Percentiles rank a stretch among this genome's conserved stretches.
phyloP scores from a whole-genome alignment of 2,329 filamentous ascomycete species.

The Alternaria gansuensis region DNA sequence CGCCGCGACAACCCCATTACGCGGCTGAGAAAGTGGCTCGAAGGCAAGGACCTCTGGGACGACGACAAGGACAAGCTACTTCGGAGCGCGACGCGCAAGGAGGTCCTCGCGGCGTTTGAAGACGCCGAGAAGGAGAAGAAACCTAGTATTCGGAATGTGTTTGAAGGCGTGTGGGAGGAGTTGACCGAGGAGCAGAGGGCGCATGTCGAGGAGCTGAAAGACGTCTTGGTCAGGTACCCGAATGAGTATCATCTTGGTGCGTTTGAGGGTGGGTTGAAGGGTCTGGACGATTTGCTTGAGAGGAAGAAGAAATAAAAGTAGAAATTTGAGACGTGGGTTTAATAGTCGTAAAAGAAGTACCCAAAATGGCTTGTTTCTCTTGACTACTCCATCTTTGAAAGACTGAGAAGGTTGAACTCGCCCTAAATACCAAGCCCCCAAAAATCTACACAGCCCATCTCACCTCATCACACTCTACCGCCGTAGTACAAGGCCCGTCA shows the following conservation, averaged over 20 bases:
- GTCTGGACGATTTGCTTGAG: slow-evolving; percentile 58
- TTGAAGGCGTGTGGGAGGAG: slow-evolving; percentile 89
- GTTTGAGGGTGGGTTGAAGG: slow-evolving; percentile 76
- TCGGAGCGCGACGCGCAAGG: slow-evolving; percentile 71
- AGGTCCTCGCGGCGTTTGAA: slow-evolving; percentile 83
- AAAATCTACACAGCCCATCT: background rate
- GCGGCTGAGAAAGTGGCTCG: slow-evolving; percentile 87
- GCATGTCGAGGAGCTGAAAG: slow-evolving; percentile 79
- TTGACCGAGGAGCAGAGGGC: slow-evolving; percentile 78
- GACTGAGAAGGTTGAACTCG: too few relatives aligned
- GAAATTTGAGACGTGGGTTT: too few relatives aligned
- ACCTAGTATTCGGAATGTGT: slow-evolving; percentile 74
- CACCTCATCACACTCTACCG: background rate
- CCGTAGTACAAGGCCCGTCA: slow-evolving; percentile 7
- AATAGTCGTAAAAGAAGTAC: too few relatives aligned
- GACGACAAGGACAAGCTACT: slow-evolving; percentile 81
- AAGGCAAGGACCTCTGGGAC: slow-evolving; percentile 82
- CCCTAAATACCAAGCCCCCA: too few relatives aligned
- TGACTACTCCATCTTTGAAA: too few relatives aligned
- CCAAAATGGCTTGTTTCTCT: too few relatives aligned
- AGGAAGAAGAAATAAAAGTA: slow-evolving; percentile 25
- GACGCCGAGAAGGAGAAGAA: slow-evolving; percentile 85
- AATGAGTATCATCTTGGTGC: slow-evolving; percentile 86
- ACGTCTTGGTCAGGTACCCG: slow-evolving; percentile 84
- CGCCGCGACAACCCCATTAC: slow-evolving; percentile 87